Conservation (phyloP, 108 stramenopile genomes). For the Pseudonitzschia multiseries region DNA sequence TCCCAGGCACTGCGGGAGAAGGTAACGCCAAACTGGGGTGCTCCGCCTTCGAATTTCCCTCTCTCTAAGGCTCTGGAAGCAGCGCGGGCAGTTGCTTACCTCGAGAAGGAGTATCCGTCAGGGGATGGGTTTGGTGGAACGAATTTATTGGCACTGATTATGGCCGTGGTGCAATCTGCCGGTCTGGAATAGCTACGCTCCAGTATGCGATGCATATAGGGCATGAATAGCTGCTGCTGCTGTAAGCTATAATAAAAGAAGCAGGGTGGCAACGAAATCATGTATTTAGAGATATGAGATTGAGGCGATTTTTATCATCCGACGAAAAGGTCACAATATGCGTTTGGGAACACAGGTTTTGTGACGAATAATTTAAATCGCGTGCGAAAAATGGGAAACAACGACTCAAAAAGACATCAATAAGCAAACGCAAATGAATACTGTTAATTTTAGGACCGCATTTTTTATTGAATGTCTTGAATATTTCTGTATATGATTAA, state of each 20-base stretch:
- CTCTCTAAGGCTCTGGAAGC: constrained; percentile 13
- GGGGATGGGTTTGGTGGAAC: constrained; percentile 14
- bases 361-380: no score
- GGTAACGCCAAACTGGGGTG: constrained; percentile 21
- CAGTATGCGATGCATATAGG: not conserved
- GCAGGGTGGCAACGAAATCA: no score
- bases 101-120: constrained; percentile 13
- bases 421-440: no score
- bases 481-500: no score
- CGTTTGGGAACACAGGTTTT: no score
- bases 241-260: not conserved
- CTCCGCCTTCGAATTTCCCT: constrained; percentile 11
- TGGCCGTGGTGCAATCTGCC: constrained; percentile 16
- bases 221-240: not conserved
- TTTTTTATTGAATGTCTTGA: no score
- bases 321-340: no score
- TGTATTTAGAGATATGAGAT: no score
- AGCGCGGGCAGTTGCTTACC: constrained; percentile 8
- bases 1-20: constrained; percentile 74
- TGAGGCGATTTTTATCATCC: no score
- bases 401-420: no score
- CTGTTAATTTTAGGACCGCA: no score
- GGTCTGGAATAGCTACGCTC: constrained; percentile 1
- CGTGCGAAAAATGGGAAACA: no score
- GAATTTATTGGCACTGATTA: constrained; percentile 10